phyloP scores from a whole-genome alignment of 1,284 basidiomycete genomes.

The Lignosus rhinocerotis region DNA sequence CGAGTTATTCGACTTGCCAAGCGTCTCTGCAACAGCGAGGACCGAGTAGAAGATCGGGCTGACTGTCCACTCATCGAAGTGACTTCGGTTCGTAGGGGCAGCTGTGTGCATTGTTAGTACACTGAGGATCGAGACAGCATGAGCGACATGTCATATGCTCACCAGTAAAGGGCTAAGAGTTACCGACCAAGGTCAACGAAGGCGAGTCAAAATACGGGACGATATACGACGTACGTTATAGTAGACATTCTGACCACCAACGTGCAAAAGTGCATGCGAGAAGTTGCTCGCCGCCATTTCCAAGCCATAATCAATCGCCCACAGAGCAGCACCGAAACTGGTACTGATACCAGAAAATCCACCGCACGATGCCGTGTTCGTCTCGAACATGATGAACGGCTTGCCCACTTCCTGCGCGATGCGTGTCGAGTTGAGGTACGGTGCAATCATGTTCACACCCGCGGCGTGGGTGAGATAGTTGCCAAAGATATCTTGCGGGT shows the following conservation, averaged over 20 bases:
- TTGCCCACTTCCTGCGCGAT: slow-evolving; percentile 44
- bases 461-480: slow-evolving; percentile 59
- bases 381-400: slow-evolving; percentile 55
- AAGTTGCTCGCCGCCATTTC: slow-evolving; percentile 65
- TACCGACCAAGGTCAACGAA: background rate
- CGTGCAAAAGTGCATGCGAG: slow-evolving; percentile 55
- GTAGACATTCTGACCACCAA: slow-evolving; percentile 65
- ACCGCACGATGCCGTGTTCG: slow-evolving; percentile 58
- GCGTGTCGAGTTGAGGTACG: slow-evolving; percentile 50
- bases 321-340: slow-evolving; percentile 69
- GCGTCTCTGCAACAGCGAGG: slow-evolving; percentile 65
- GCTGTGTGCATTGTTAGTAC: slow-evolving; percentile 32
- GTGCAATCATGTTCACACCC: slow-evolving; percentile 42
- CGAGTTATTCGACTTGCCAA: slow-evolving; percentile 59
- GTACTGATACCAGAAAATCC: slow-evolving; percentile 56
- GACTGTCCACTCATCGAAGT: slow-evolving; percentile 61
- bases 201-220: background rate
- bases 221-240: slow-evolving; percentile 54
- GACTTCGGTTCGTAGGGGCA: slow-evolving; percentile 60
- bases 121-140: background rate
- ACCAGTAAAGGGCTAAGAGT: slow-evolving; percentile 45
- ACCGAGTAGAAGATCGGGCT: slow-evolving; percentile 72
- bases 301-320: slow-evolving; percentile 67
- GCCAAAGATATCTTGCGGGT: slow-evolving; percentile 55
- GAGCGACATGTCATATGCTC: slow-evolving; percentile 14